Evolutionary conservation across 164 flowering plant species (phyloP), one percentile per base, ranked within the genome.

Genomic region (Akebia trifoliata): DNA sequence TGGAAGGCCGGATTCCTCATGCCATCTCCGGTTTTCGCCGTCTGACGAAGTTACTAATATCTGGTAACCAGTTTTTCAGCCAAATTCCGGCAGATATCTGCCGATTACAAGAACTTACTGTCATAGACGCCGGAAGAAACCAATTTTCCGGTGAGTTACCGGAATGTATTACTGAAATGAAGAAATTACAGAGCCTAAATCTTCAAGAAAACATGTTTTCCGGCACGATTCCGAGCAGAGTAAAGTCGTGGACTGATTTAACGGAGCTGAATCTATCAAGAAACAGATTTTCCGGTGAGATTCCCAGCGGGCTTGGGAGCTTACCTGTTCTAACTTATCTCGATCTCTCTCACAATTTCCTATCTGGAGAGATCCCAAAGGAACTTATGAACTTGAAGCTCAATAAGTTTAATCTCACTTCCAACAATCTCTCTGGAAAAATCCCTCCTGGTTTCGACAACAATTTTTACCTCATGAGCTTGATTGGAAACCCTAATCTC

Each of bases 351-450:
- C 54, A 53, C 0, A 90, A 90, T 69, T 42, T 6, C 2, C 74
- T 90, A 36, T 68, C 80, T 24, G 93, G 95, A 1, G 66, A 60
- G 40, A 85, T 87, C 45, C 95, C 95, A 2, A n/a, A 0, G 29
- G 75, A 57, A 46, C 50, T 87, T 37, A 38, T 67, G 4, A 81
- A 73, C 21, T 69, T 85, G 57, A 73, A 60, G 47, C 72, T 85
- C 31, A 78, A 71, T 53, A 52, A 36, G 49, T 78, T 83, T 65
- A 83, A 82, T 58, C 24, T 87, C 14, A 81, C 95, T 0, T 8
- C 52, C 58, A 87, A 87, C 39, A 36, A 60, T 30, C 74, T 87
- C 2, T 50, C 45, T 14, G 95, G 92, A 0, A 26, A 44, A 50
- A 70, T 87, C 1, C 97, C 97, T 5, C 6, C 10, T 2, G 84